These are phyloP conservation scores for Camellia japonica DNA, from an alignment of 148 eudicot species.

Conservation along the genomic window DNA sequence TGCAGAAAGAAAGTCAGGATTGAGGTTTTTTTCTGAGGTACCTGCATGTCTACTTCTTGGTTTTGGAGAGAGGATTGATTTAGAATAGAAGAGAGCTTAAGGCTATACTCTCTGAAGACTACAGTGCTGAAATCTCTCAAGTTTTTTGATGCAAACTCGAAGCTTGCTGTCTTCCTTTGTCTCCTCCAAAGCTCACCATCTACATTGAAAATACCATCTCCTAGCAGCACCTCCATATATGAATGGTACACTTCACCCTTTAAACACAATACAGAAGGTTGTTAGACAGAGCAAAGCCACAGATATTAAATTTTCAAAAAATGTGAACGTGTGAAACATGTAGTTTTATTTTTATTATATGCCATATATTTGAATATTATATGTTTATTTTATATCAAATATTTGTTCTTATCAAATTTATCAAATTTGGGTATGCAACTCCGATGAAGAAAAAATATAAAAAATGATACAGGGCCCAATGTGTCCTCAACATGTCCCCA, in stretches of 20 bases:
- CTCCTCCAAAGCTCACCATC: conserved; percentile 97
- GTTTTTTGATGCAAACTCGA: conserved; percentile 96
- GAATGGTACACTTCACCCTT: conserved; percentile 94
- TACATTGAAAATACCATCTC: conserved; percentile 87
- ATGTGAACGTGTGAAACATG: too few relatives aligned
- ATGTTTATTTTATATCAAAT: too few relatives aligned
- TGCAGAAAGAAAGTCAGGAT: neutral
- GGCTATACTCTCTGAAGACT: conserved; percentile 84
- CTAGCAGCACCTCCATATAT: conserved; percentile 94
- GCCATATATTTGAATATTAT: too few relatives aligned
- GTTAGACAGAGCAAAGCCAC: too few relatives aligned
- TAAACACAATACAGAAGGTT: neutral
- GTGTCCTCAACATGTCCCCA: too few relatives aligned
- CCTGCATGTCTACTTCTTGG: conserved; percentile 82
- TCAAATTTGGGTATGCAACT: too few relatives aligned
- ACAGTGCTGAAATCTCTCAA: conserved; percentile 93
- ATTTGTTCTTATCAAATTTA: too few relatives aligned
- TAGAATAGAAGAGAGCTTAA: conserved; percentile 67
- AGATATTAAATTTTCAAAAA: too few relatives aligned
- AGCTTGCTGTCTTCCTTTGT: conserved; percentile 94
- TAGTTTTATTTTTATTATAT: too few relatives aligned
- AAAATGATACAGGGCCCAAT: too few relatives aligned
- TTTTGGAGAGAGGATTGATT: conserved; percentile 45
- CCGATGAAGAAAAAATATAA: too few relatives aligned
- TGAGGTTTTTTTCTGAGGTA: conserved; percentile 9